Evolutionary conservation across 2,329 filamentous ascomycete genomes (phyloP), one percentile per base, ranked within the genome.

Genomic region (Penicillium corylophilum): DNA sequence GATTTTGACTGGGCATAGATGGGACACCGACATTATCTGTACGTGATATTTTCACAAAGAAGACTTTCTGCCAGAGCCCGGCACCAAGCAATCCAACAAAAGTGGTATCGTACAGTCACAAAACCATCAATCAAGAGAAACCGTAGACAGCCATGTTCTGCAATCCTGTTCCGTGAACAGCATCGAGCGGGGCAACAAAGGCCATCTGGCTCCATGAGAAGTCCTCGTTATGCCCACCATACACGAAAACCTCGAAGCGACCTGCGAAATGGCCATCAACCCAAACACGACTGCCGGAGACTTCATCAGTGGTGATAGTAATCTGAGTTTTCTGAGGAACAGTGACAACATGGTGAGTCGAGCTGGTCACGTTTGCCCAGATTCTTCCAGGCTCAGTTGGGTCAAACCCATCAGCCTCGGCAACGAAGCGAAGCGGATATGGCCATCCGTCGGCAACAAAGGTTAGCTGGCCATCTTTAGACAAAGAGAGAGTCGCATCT

Each of bases 191-290:
- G 8, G 79, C 79, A 12, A 81, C 79, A 59, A 82, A 76, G 1
- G 79, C 79, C 79, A 82, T 82, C 62, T 81, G 79, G 53, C 75
- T 80, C 80, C 79, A 82, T 28, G 77, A 80, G 42, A 80, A 78
- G 43, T 75, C 51, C 7, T 70, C 74, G 50, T 82, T 82, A 28
- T 70, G 71, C 2, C 80, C 80, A 0, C 79, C 79, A 56, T 74
- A 82, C 1, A 82, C 74, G 52, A 79, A 80, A 0, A 81, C 79
- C 55, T 82, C 79, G 46, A 82, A 82, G 9, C 80, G 64, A 0
- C 80, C 80, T 1, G 56, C 70, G 42, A 82, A 80, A 0, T 55
- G 42, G 7, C 69, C 74, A 50, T 79, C 61, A 0, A 80, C 55
- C 77, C 78, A 82, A 0, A 77, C 78, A 1, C 78, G 67, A 47